A percentile compares a stretch with the other conserved stretches of the same genome.
phyloP scores from a whole-genome alignment of 1,139 yeast species.

The Saccharomyces hybrid region DNA sequence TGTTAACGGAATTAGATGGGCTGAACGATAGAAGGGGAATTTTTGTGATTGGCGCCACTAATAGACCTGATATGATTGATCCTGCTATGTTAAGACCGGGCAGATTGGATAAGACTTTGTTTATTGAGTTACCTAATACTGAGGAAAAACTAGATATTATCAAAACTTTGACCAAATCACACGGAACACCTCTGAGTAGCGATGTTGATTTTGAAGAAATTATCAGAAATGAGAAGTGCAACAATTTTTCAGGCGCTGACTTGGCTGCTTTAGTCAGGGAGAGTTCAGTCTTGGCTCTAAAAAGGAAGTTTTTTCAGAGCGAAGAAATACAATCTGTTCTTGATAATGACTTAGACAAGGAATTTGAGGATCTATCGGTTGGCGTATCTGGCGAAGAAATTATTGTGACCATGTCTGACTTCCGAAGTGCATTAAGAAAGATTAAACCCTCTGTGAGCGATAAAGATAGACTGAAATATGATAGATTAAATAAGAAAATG shows the following conservation, averaged over 20 bases:
- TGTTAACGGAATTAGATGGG: conserved; percentile 91
- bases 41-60: conserved; percentile 93
- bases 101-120: conserved; percentile 84
- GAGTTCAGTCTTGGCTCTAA: conserved; percentile 84
- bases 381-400: conserved; percentile 36
- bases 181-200: conserved; percentile 65
- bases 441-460: conserved; percentile 91
- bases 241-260: conserved; percentile 94
- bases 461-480: conserved; percentile 71
- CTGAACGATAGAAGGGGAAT: conserved; percentile 87
- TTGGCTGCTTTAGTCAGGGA: conserved; percentile 85
- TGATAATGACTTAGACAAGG: conserved; percentile 36
- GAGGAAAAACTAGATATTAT: conserved; percentile 75
- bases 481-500: conserved; percentile 48
- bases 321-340: conserved; percentile 31
- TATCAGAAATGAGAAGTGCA: conserved; percentile 70
- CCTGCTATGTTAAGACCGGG: conserved; percentile 98
- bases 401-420: conserved; percentile 57
- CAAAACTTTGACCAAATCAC: conserved; percentile 60
- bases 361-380: conserved; percentile 40
- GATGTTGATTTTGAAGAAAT: conserved; percentile 54
- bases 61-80: conserved; percentile 96
- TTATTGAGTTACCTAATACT: conserved; percentile 78
- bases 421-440: conserved; percentile 57
- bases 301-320: conserved; percentile 52